Base-by-base conservation (phyloP, 768 basidiomycete genomes). In the Lactarius deliciosus region DNA sequence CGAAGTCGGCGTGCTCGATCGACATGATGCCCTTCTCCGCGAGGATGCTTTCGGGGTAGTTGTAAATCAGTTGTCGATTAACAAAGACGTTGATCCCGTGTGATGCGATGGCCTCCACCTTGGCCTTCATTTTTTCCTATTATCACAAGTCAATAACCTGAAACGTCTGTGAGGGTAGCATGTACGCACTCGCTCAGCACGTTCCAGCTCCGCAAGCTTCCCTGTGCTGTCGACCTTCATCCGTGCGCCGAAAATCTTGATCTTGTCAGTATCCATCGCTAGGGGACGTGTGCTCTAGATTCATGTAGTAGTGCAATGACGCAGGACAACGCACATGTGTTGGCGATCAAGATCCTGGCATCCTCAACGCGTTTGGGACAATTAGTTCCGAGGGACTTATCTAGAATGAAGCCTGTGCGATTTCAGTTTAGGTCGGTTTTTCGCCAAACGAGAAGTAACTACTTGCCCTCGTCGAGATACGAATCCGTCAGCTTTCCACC, bases 181-280 rank as follows among this genome's bases (percentile, higher is more conserved):
- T 43, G 47, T 45, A 77, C 83, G 36, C 71, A 90, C 92, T 73
- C 88, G 83, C 78, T 98, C 97, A 7, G 97, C 97, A 13, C 96
- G 89, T 77, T 99, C 97, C 20, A 99, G 87, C 77, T 99, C 97
- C 9, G 97, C 97, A 8, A 99, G 86, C 79, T 99, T 98, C 61
- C 96, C 92, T 3, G 97, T 96, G 56, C 92, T 84, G 73, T 98
- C 96, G 7, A 98, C 97, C 78, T 95, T 94, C 69, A 98, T 88
- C 43, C 94, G 85, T 0, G 97, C 96, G 53, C 97, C 97, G 68
- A 99, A 99, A 68, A 99, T 90, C 80, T 99, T 99, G 82, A 98
- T 97, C 78, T 99, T 99, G 80, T 99, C 97, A 32, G 97, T 99
- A 79, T 99, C 97, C 97, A 98, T 98, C 3, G 97, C 95, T 96